Conservation (phyloP, 805 yeast genomes). For the Sugiyamaella marilandica region DNA sequence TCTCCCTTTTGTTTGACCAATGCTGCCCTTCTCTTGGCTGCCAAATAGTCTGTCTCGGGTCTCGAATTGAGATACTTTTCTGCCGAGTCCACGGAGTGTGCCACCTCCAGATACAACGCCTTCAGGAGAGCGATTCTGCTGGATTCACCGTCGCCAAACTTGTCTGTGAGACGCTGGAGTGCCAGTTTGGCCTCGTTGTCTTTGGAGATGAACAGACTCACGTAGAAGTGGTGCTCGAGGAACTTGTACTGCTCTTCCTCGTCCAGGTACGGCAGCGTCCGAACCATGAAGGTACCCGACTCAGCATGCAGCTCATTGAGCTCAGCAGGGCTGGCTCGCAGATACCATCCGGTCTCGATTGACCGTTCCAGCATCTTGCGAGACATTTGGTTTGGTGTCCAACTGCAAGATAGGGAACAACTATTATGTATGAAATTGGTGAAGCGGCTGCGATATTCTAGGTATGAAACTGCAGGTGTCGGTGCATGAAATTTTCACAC, state of each 20-base stretch:
- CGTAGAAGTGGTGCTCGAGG: slow-evolving; percentile 66
- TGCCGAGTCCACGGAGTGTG: slow-evolving; percentile 39
- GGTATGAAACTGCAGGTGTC: neutral
- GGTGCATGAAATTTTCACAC: neutral
- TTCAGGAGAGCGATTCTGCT: slow-evolving; percentile 54
- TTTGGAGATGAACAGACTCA: slow-evolving; percentile 54
- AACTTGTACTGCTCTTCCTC: slow-evolving; percentile 48
- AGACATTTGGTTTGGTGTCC: neutral
- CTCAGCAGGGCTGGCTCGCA: slow-evolving; percentile 45
- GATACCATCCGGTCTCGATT: slow-evolving; percentile 34
- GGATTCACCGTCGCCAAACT: slow-evolving; percentile 48
- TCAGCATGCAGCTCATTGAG: slow-evolving; percentile 40
- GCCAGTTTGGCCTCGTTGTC: slow-evolving; percentile 68
- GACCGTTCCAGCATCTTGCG: neutral
- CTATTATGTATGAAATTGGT: neutral
- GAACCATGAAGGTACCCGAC: slow-evolving; percentile 35
- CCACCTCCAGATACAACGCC: slow-evolving; percentile 54
- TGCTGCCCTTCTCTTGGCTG: slow-evolving; percentile 32
- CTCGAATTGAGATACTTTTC: slow-evolving; percentile 35
- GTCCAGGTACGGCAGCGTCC: slow-evolving; percentile 32
- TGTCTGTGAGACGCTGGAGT: slow-evolving; percentile 62
- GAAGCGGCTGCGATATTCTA: neutral
- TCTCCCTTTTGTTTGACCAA: slow-evolving; percentile 26
- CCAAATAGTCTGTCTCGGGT: slow-evolving; percentile 27
- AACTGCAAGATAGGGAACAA: neutral